Percentiles rank a stretch among this genome's conserved stretches.
These are phyloP conservation scores for Fusarium sp. DNA, from an alignment of 2,329 filamentous ascomycete genomes.

Conservation along the genomic window DNA sequence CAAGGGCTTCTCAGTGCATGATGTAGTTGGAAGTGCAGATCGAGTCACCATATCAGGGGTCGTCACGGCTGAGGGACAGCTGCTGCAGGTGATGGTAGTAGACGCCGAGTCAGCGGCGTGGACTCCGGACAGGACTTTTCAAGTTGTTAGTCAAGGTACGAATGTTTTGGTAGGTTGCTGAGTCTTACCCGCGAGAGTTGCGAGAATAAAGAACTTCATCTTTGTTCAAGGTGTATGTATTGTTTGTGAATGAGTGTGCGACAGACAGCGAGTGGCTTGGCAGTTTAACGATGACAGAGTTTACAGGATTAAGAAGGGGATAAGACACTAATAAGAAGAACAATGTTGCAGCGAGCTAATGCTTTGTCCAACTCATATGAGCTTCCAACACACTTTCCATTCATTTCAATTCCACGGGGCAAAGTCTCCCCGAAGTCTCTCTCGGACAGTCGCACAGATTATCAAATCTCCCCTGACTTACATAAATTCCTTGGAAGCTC, in stretches of 20 bases:
- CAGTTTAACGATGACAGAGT: background rate
- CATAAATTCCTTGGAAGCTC: background rate
- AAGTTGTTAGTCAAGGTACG: background rate
- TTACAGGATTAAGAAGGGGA: background rate
- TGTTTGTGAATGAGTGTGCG: conserved; percentile 14
- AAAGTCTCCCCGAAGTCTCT: conserved; percentile 1
- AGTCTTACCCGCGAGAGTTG: conserved; percentile 24
- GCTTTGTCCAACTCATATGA: background rate
- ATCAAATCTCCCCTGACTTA: background rate
- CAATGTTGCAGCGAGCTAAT: background rate
- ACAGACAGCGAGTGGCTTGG: conserved; percentile 11
- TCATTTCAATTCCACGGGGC: conserved; percentile 4
- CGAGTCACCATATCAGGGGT: conserved; percentile 35
- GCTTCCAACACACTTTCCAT: background rate
- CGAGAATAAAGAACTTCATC: conserved; percentile 34
- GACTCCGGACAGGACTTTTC: conserved; percentile 27
- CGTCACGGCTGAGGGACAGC: conserved; percentile 18
- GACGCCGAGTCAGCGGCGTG: conserved; percentile 32
- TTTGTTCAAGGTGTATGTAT: conserved; percentile 10
- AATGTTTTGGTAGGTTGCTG: too few relatives aligned
- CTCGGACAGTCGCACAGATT: background rate
- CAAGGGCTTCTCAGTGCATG: conserved; percentile 29
- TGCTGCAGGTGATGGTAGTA: conserved; percentile 32
- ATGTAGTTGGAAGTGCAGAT: conserved; percentile 24
- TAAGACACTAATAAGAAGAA: conserved; percentile 1